Evolutionary conservation across 2,329 filamentous ascomycete species (phyloP).

Genomic region (Clarireedia hainanense): DNA sequence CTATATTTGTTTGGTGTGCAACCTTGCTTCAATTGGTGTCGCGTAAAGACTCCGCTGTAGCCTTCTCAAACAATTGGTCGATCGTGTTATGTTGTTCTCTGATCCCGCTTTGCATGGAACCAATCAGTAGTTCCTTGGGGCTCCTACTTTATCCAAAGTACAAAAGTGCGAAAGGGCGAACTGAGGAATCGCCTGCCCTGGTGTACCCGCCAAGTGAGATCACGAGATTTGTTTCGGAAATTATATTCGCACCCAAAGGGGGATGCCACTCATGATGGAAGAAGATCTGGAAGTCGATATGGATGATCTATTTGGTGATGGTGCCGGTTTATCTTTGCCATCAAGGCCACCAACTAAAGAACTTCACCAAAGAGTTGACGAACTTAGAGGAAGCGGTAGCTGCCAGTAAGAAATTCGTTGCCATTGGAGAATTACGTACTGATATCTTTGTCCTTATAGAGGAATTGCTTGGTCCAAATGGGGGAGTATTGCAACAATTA

Average conservation of each 20-base stretch:
- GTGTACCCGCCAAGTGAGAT: too few relatives aligned
- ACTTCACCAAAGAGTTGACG: conserved; percentile 66
- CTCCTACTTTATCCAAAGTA: too few relatives aligned
- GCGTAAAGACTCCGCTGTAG: too few relatives aligned
- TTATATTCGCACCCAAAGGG: conserved; percentile 1
- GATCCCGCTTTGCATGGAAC: too few relatives aligned
- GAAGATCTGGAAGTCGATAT: conserved; percentile 50
- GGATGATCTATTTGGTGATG: conserved; percentile 69
- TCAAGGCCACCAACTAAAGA: conserved; percentile 50
- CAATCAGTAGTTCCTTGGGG: too few relatives aligned
- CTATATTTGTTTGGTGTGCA: too few relatives aligned
- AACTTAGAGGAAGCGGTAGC: conserved; percentile 67
- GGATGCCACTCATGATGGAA: conserved; percentile 48
- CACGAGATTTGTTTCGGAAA: neutral
- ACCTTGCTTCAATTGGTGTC: too few relatives aligned
- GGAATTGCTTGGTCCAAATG: conserved; percentile 81
- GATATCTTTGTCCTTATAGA: conserved; percentile 37
- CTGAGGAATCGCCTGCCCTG: too few relatives aligned
- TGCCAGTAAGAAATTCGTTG: conserved; percentile 58
- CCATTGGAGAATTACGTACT: neutral
- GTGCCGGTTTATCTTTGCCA: conserved; percentile 49
- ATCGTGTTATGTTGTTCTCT: too few relatives aligned
- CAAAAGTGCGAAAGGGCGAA: too few relatives aligned
- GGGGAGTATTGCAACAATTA: conserved; percentile 78
- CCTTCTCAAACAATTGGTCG: too few relatives aligned